phyloP scores from a whole-genome alignment of 305 asterid genomes.

The Fraxinus sp. region DNA sequence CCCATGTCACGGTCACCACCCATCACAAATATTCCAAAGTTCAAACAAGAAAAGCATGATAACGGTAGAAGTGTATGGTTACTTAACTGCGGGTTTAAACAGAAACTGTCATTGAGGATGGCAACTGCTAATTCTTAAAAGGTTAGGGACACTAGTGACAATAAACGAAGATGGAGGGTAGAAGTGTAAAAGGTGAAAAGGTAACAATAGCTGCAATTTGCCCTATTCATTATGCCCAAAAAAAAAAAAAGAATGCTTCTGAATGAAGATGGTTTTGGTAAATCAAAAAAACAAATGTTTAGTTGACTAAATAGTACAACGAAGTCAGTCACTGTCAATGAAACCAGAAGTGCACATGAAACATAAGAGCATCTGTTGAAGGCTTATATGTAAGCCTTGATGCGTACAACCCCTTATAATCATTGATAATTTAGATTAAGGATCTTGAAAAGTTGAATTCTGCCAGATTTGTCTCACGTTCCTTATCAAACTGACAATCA shows the following conservation, averaged over 20 bases:
- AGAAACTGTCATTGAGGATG: background rate
- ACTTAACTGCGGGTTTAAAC: background rate
- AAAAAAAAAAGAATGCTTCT: background rate
- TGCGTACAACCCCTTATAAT: background rate
- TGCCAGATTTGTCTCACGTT: background rate
- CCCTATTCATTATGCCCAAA: background rate
- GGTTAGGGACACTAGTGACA: background rate
- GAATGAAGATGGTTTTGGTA: background rate
- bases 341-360: background rate
- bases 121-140: background rate
- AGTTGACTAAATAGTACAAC: background rate
- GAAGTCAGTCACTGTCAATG: background rate
- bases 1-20: background rate
- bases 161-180: background rate
- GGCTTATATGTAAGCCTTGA: background rate
- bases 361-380: background rate
- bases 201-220: background rate
- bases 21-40: background rate
- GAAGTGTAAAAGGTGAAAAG: background rate
- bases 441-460: background rate
- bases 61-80: background rate
- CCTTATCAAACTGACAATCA: background rate
- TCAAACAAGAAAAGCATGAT: background rate
- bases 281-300: background rate
- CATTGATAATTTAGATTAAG: background rate